phyloP scores from a whole-genome alignment of 2,329 filamentous ascomycete species.

The Diaporthe ampelina region DNA sequence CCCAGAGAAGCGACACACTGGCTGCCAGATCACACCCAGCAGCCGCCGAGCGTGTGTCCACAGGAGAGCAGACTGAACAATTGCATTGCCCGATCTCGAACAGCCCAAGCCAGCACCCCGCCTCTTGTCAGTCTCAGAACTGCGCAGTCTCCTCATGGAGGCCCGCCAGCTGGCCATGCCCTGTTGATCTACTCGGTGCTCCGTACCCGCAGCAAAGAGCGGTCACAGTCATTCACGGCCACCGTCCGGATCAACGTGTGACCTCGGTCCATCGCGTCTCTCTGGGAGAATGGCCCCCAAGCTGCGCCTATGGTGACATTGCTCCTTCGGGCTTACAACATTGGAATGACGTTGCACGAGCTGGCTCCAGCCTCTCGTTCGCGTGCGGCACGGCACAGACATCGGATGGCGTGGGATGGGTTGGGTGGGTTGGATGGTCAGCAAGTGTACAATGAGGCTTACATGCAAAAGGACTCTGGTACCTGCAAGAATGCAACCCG shows the following conservation, averaged over 20 bases:
- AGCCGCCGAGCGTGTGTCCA: constrained; percentile 33
- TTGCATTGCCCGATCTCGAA: constrained; percentile 29
- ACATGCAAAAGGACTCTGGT: constrained; percentile 2
- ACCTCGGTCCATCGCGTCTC: background rate
- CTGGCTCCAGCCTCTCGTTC: too few species aligned
- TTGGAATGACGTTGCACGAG: background rate
- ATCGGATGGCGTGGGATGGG: background rate
- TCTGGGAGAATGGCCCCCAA: constrained; percentile 16
- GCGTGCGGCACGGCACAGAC: background rate
- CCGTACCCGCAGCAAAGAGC: constrained; percentile 22
- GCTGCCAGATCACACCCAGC: constrained; percentile 13
- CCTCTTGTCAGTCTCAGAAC: constrained; percentile 16
- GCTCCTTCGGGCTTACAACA: background rate
- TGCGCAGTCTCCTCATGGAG: background rate
- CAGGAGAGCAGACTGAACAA: constrained; percentile 2
- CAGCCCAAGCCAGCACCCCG: constrained; percentile 20
- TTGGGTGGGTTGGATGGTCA: background rate
- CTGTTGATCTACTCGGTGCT: too few species aligned
- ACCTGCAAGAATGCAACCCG: background rate
- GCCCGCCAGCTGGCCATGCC: background rate
- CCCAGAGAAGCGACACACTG: constrained; percentile 16
- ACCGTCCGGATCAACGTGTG: constrained; percentile 1
- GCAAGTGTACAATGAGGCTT: constrained; percentile 1
- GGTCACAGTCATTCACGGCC: too few species aligned
- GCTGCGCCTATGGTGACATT: background rate